These are phyloP conservation scores for Botrytis hyacinthi DNA, from an alignment of 2,329 filamentous ascomycete genomes.

Conservation along the genomic window DNA sequence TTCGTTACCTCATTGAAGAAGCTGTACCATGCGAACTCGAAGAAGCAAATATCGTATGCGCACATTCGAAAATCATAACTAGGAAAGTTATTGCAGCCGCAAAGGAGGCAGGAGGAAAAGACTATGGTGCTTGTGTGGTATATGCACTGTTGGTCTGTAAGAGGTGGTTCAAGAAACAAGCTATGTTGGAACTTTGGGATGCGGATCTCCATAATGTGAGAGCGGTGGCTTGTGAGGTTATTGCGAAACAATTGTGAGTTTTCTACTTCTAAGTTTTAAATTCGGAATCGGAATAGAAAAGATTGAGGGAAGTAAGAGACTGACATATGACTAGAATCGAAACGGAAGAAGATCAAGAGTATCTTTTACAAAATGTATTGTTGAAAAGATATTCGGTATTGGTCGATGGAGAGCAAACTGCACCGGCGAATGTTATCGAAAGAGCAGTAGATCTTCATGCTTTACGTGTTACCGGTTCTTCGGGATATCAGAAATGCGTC, in stretches of 20 bases:
- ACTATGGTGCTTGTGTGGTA: constrained; percentile 73
- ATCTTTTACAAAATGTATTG: constrained; percentile 76
- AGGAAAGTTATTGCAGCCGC: constrained; percentile 75
- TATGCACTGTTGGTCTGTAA: constrained; percentile 43
- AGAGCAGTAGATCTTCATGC: constrained; percentile 92
- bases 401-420: constrained; percentile 66
- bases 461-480: constrained; percentile 81
- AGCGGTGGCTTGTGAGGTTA: constrained; percentile 81
- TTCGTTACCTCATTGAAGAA: constrained; percentile 88
- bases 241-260: constrained; percentile 72
- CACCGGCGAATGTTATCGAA: constrained; percentile 84
- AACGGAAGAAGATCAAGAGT: constrained; percentile 72
- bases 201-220: constrained; percentile 77
- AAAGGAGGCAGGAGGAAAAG: constrained; percentile 72
- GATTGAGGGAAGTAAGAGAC: constrained; percentile 35
- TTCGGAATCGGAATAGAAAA: not conserved
- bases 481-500: constrained; percentile 91
- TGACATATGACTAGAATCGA: constrained; percentile 64
- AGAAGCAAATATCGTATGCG: constrained; percentile 66
- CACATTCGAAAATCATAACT: constrained; percentile 86
- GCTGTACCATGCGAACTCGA: constrained; percentile 89
- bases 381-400: constrained; percentile 87
- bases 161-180: constrained; percentile 76
- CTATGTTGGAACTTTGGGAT: constrained; percentile 84
- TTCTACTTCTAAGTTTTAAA: not conserved